Conservation (phyloP, 148 eudicot species). For the Polygonum maritimum region DNA sequence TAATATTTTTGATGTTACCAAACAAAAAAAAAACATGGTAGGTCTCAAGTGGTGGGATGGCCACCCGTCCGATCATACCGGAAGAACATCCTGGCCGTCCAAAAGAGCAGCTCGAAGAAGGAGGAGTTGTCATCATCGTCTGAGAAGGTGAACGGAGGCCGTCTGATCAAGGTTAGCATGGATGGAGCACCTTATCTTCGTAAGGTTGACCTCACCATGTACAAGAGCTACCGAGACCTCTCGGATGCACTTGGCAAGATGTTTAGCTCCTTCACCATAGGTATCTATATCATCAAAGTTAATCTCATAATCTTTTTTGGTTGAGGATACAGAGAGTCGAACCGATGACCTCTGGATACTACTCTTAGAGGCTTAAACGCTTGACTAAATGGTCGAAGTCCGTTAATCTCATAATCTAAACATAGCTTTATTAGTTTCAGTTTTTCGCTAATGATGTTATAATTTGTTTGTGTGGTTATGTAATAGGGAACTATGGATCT, state of each 20-base stretch:
- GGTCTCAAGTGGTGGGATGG: constrained; percentile 93
- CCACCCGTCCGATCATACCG: constrained; percentile 81
- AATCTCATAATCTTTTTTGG: not conserved
- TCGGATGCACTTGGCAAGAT: constrained; percentile 73
- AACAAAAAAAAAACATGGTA: constrained; percentile 12
- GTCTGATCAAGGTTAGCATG: constrained; percentile 76
- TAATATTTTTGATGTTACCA: not conserved
- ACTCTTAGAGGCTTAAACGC: too few relatives aligned
- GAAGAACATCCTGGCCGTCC: constrained; percentile 59
- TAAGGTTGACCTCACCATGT: constrained; percentile 69
- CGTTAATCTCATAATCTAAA: too few relatives aligned
- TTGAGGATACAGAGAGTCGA: too few relatives aligned
- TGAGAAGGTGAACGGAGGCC: constrained; percentile 14
- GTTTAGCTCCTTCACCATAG: constrained; percentile 74
- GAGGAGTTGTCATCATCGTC: too few relatives aligned
- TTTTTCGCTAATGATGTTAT: not conserved
- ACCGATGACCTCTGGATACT: too few relatives aligned
- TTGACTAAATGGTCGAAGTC: too few relatives aligned
- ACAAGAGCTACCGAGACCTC: constrained; percentile 64
- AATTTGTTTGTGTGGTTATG: not conserved
- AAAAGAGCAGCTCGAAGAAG: constrained; percentile 30
- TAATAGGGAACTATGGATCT: constrained; percentile 50
- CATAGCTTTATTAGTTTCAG: not conserved
- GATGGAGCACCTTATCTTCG: constrained; percentile 93
- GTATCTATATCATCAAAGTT: constrained; percentile 14